Evolutionary conservation across 2,329 filamentous ascomycete species (phyloP).

Genomic region (Zarea fungicola): DNA sequence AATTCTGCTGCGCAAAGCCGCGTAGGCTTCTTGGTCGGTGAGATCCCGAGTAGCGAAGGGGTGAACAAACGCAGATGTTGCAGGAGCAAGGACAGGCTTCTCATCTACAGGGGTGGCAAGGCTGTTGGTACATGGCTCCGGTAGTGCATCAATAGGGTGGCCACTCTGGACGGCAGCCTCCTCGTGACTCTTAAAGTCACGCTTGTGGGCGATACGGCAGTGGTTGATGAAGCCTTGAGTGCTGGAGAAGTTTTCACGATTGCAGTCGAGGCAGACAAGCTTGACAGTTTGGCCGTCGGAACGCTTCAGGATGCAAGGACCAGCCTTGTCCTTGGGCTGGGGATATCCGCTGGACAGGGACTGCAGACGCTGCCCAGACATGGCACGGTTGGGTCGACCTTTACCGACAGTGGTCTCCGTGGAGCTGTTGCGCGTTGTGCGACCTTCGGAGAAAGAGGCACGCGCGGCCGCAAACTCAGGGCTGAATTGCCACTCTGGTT

Average conservation of each 20-base stretch:
- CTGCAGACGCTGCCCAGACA: constrained; percentile 59
- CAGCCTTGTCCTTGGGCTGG: constrained; percentile 72
- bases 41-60: constrained; percentile 38
- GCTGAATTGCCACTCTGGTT: constrained; percentile 41
- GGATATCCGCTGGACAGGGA: constrained; percentile 66
- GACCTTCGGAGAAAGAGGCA: constrained; percentile 55
- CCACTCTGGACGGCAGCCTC: constrained; percentile 86
- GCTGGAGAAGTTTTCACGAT: constrained; percentile 87
- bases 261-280: constrained; percentile 82
- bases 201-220: constrained; percentile 89
- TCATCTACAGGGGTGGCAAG: background rate
- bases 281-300: constrained; percentile 84
- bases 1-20: constrained; percentile 47
- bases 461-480: constrained; percentile 39
- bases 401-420: constrained; percentile 37
- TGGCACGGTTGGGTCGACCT: constrained; percentile 43
- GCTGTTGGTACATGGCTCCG: constrained; percentile 15
- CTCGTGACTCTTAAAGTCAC: constrained; percentile 94
- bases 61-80: constrained; percentile 25
- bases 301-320: constrained; percentile 79
- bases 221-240: constrained; percentile 99
- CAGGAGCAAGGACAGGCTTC: constrained; percentile 11
- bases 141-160: constrained; percentile 60
- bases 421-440: constrained; percentile 73
- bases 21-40: constrained; percentile 47